Base-by-base conservation (phyloP, 2,329 filamentous ascomycete genomes). In the Ascochyta pisi region DNA sequence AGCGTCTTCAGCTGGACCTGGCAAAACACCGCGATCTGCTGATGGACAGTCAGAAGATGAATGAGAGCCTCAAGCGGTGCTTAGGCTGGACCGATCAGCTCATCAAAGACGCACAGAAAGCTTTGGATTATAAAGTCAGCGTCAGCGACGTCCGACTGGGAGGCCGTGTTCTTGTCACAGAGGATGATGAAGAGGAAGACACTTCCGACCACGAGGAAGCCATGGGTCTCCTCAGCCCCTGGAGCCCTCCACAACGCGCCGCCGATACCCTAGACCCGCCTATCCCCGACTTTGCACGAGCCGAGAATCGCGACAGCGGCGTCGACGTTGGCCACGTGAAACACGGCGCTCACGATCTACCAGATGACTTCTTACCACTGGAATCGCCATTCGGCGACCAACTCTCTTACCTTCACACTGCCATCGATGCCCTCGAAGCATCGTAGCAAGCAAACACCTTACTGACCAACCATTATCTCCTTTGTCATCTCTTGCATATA, bases 21-120 rank as follows among this genome's bases (percentile, higher is more conserved):
- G 84, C 88, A 3, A 94, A 93, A 71, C 95, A 99, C 73, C 91
- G 92, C 63, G 89, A 96, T 69, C 81, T 98, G 1, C 84, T 99
- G 8, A 81, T 92, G 35, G 93, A 96, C 73, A 95, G 90, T 64
- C 92, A 97, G 70, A 96, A 92, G 78, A 92, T 98, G 82, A 98
- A 97, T 71, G 91, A 96, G 73, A 96, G 91, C 73, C 84, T 99
- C 41, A 96, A 92, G 74, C 85, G 91, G 43, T 99, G 95, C 74
- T 82, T 97, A 31, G 87, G 88, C 63, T 94, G 91, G 85, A 96
- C 93, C 0, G 94, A 99, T 71, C 88, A 90, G 60, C 83, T 99
- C 40, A 96, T 99, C 73, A 88, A 86, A 44, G 92, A 97, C 65
- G 95, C 90, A 6, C 90, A 88, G 69, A 94, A 91, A 71, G 95